phyloP scores from a whole-genome alignment of 2,329 filamentous ascomycete genomes.

The Beauveria brongniartii region DNA sequence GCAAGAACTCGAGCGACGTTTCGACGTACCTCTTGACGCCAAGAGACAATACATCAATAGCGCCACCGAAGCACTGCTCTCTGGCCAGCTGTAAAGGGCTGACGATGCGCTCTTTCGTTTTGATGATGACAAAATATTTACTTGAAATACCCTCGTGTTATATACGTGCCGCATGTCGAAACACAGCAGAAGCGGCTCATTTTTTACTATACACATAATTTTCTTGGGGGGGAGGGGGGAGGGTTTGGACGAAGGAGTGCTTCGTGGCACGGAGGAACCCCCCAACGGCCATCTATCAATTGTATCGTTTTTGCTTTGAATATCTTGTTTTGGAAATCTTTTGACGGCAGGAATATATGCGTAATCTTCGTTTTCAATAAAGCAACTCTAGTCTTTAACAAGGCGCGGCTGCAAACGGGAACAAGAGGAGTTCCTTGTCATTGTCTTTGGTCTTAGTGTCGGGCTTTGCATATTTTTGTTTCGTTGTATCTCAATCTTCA shows the following conservation, averaged over 20 bases:
- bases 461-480: neutral
- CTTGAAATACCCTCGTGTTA: conserved; percentile 7
- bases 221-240: neutral
- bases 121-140: neutral
- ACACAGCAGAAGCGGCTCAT: conserved; percentile 6
- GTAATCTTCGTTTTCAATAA: neutral
- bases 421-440: neutral
- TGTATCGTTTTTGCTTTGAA: neutral
- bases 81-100: conserved; percentile 57
- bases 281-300: neutral
- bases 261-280: neutral
- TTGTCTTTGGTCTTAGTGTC: neutral
- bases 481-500: neutral
- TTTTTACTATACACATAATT: neutral
- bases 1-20: conserved; percentile 81
- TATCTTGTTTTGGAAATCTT: neutral
- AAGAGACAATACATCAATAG: conserved; percentile 92
- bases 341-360: neutral
- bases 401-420: neutral
- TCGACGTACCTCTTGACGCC: conserved; percentile 75
- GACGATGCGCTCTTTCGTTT: neutral
- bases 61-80: conserved; percentile 72
- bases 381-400: neutral
- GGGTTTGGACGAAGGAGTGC: neutral
- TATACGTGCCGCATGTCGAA: conserved; percentile 8